A percentile compares a stretch with the other conserved stretches of the same genome.
These are phyloP conservation scores for Eremochloa ophiuroides DNA, from an alignment of 176 grass and related monocot genomes.

Conservation along the genomic window DNA sequence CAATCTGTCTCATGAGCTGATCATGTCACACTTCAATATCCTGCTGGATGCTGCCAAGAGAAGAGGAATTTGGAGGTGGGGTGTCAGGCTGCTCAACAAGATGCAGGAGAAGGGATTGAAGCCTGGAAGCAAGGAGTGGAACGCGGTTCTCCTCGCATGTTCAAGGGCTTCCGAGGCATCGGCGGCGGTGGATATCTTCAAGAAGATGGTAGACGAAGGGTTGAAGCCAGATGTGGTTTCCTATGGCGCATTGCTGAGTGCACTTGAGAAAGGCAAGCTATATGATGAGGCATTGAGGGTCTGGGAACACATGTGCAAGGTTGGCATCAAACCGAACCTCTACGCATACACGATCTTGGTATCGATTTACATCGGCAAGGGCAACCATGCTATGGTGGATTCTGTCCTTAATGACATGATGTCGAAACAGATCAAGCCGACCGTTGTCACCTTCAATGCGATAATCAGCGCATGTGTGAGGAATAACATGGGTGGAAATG, in stretches of 20 bases:
- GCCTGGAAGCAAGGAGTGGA: slow-evolving; percentile 77
- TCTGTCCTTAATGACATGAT: slow-evolving; percentile 60
- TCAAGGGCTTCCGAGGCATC: slow-evolving; percentile 76
- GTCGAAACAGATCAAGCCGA: slow-evolving; percentile 49
- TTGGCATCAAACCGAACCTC: slow-evolving; percentile 70
- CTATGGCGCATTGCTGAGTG: slow-evolving; percentile 70
- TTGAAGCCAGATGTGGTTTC: slow-evolving; percentile 64
- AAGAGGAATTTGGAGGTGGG: slow-evolving; percentile 77
- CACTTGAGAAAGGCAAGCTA: slow-evolving; percentile 70
- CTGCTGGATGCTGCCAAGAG: slow-evolving; percentile 65
- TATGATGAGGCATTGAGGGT: slow-evolving; percentile 69
- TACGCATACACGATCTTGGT: slow-evolving; percentile 77
- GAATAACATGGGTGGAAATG: slow-evolving; percentile 30
- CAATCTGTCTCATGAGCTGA: slow-evolving; percentile 71
- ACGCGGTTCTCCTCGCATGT: slow-evolving; percentile 74
- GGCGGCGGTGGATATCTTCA: slow-evolving; percentile 65
- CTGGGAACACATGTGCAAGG: slow-evolving; percentile 83
- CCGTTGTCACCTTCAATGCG: slow-evolving; percentile 84
- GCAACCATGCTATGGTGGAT: slow-evolving; percentile 54
- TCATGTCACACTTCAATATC: slow-evolving; percentile 71
- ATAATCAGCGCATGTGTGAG: slow-evolving; percentile 71
- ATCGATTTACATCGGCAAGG: slow-evolving; percentile 68
- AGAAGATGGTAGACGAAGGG: slow-evolving; percentile 66
- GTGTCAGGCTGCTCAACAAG: slow-evolving; percentile 65
- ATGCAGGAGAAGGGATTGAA: slow-evolving; percentile 85